These are phyloP conservation scores for Macrophomina pseudophaseolina DNA, from an alignment of 2,329 filamentous ascomycete species.

Conservation along the genomic window DNA sequence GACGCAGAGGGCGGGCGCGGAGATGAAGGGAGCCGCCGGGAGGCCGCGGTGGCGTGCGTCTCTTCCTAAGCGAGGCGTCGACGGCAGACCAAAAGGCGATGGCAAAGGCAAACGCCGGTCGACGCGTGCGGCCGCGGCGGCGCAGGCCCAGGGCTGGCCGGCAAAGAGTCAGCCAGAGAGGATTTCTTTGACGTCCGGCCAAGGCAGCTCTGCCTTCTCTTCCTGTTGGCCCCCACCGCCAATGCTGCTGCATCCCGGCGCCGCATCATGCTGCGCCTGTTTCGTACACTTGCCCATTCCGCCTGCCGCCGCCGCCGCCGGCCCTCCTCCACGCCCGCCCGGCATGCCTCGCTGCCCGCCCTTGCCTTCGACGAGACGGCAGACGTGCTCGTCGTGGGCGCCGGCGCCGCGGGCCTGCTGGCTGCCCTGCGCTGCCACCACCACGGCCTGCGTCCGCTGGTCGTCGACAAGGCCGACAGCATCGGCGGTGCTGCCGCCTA, in stretches of 20 bases:
- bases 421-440: constrained; percentile 38
- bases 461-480: constrained; percentile 42
- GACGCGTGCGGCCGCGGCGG: not conserved
- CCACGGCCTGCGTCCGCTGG: constrained; percentile 33
- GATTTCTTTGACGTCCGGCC: too few relatives aligned
- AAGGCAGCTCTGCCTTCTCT: too few relatives aligned
- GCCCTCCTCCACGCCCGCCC: not conserved
- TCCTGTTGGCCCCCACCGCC: not conserved
- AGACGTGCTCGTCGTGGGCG: constrained; percentile 42
- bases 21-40: not conserved
- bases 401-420: constrained; percentile 40
- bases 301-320: not conserved
- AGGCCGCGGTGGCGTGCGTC: not conserved
- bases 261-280: not conserved
- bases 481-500: constrained; percentile 44
- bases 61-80: not conserved
- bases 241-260: not conserved
- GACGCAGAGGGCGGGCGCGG: not conserved
- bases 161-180: too few relatives aligned
- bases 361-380: not conserved
- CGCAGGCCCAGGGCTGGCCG: too few relatives aligned
- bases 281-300: not conserved
- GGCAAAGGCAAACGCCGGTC: not conserved
- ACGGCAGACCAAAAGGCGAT: not conserved
- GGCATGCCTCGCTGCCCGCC: not conserved